A percentile compares a stretch with the other conserved stretches of the same genome.
Conservation (phyloP, 73 alveolate genomes). For the Paraurostyla sp. region DNA sequence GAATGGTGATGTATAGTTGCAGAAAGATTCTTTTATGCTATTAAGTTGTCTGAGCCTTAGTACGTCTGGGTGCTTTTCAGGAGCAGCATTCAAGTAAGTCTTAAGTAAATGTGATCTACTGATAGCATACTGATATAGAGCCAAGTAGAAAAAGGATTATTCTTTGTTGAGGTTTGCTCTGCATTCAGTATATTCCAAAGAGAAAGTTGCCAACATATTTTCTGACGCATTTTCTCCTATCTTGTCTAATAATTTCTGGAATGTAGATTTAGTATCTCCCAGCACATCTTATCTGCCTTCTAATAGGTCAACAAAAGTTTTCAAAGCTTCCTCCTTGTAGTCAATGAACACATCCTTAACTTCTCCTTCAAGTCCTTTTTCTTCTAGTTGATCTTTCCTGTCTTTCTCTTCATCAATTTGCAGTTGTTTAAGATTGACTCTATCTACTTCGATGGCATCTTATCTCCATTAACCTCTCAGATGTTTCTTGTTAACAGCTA, state of each 20-base stretch:
- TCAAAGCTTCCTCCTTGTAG: conserved; percentile 78
- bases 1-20: conserved; percentile 54
- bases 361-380: conserved; percentile 58
- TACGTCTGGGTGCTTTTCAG: conserved; percentile 67
- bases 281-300: conserved; percentile 39
- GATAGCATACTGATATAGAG: conserved; percentile 61
- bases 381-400: conserved; percentile 54
- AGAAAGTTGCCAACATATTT: conserved; percentile 60
- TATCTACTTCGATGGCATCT: conserved; percentile 81
- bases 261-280: conserved; percentile 24
- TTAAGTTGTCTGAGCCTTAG: conserved; percentile 53
- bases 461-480: conserved; percentile 89
- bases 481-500: conserved; percentile 85
- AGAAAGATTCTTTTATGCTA: conserved; percentile 38
- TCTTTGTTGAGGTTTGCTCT: conserved; percentile 77
- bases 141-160: conserved; percentile 69
- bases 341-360: conserved; percentile 53
- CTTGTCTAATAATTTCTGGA: conserved; percentile 27
- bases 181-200: conserved; percentile 77
- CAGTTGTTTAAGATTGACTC: conserved; percentile 61
- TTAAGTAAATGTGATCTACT: conserved; percentile 56
- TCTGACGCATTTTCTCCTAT: conserved; percentile 48
- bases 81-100: conserved; percentile 49
- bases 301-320: conserved; percentile 65
- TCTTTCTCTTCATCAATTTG: conserved; percentile 53